These are phyloP conservation scores for Chaetomium sp. DNA, from an alignment of 2,329 filamentous ascomycete genomes.

Conservation along the genomic window DNA sequence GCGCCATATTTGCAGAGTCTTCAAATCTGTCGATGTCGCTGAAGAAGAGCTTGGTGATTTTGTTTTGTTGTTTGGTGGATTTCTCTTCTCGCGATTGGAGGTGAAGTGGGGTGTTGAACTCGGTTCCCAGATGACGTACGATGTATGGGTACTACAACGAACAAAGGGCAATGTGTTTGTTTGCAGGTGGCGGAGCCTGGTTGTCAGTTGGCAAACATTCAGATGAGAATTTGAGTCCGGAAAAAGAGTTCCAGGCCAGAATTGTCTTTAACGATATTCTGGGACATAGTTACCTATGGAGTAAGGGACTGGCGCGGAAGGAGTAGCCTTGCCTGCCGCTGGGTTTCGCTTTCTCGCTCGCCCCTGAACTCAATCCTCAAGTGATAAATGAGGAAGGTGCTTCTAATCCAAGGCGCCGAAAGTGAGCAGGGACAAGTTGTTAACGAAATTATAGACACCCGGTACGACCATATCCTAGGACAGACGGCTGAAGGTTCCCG, in stretches of 20 bases:
- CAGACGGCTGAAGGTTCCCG: background rate
- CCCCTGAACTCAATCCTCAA: too few species aligned
- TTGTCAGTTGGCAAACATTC: slow-evolving; percentile 4
- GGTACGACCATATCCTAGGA: background rate
- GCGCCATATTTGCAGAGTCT: slow-evolving; percentile 29
- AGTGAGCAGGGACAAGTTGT: background rate
- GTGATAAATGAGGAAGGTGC: too few species aligned
- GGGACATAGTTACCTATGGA: background rate
- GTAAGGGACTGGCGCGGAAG: too few species aligned
- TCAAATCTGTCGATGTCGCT: background rate
- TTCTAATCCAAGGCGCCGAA: background rate
- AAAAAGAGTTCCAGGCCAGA: background rate
- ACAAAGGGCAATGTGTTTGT: background rate
- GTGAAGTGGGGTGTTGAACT: background rate
- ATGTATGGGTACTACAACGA: background rate
- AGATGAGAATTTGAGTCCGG: background rate
- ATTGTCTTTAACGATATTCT: background rate
- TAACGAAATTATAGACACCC: background rate
- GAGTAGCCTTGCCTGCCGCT: background rate
- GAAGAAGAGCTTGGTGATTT: background rate
- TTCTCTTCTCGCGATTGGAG: background rate
- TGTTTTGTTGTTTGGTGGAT: slow-evolving; percentile 2
- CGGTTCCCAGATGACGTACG: background rate
- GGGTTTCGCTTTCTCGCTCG: too few species aligned
- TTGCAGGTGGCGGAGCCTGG: background rate